Conservation (phyloP, 306 rosid genomes). For the Vigna hirtella region DNA sequence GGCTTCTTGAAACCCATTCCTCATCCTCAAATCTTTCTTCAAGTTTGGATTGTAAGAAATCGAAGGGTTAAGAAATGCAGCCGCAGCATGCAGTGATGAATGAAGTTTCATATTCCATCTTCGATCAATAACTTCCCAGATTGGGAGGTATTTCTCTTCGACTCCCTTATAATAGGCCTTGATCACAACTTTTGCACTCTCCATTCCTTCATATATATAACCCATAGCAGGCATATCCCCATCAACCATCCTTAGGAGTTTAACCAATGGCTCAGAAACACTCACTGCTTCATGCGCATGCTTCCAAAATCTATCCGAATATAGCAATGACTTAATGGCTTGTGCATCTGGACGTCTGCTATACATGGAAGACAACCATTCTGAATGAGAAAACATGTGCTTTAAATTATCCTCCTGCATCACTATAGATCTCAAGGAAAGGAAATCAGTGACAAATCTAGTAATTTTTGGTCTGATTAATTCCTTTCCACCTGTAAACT, state of each 20-base stretch:
- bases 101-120: constrained; percentile 74
- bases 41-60: constrained; percentile 57
- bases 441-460: constrained; percentile 64
- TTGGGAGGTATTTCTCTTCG: constrained; percentile 63
- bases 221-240: constrained; percentile 86
- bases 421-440: constrained; percentile 71
- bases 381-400: constrained; percentile 67
- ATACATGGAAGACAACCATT: constrained; percentile 67
- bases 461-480: constrained; percentile 65
- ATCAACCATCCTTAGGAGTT: constrained; percentile 68
- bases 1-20: constrained; percentile 74
- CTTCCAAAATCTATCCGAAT: constrained; percentile 75
- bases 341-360: constrained; percentile 60
- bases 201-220: constrained; percentile 66
- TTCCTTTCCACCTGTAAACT: constrained; percentile 66
- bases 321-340: constrained; percentile 53
- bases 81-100: constrained; percentile 72
- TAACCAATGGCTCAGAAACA: constrained; percentile 68
- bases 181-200: constrained; percentile 63
- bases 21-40: constrained; percentile 61
- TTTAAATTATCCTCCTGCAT: constrained; percentile 66
- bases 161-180: constrained; percentile 62
- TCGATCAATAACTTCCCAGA: constrained; percentile 64
- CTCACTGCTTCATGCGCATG: constrained; percentile 68
- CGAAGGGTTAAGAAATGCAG: constrained; percentile 80